Conservation (phyloP, 2,329 filamentous ascomycete genomes). For the Colletotrichum kahawae region DNA sequence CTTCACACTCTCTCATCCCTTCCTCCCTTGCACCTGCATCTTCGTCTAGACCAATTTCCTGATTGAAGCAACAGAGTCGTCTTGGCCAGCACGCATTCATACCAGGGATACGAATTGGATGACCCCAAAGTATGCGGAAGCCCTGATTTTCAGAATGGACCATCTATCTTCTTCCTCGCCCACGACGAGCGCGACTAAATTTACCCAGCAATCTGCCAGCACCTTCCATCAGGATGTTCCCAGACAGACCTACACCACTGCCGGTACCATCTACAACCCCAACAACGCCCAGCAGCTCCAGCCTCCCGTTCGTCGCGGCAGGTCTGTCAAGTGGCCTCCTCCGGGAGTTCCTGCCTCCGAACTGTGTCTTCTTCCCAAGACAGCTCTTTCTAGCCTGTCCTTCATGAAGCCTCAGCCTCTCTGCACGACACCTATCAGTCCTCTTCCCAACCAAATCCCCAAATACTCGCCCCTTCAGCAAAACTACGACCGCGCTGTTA, state of each 20-base stretch:
- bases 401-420: slow-evolving; percentile 33
- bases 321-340: slow-evolving; percentile 46
- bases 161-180: slow-evolving; percentile 28
- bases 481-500: slow-evolving; percentile 57
- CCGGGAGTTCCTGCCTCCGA: slow-evolving; percentile 31
- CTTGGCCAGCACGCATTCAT: slow-evolving; percentile 13
- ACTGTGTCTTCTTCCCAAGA: slow-evolving; percentile 41
- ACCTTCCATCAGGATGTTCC: slow-evolving; percentile 20
- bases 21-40: neutral
- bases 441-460: slow-evolving; percentile 25
- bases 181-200: neutral
- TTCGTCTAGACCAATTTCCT: neutral
- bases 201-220: slow-evolving; percentile 9
- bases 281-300: slow-evolving; percentile 50
- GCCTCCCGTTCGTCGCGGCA: slow-evolving; percentile 55
- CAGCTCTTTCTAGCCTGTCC: slow-evolving; percentile 39
- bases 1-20: neutral
- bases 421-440: slow-evolving; percentile 22
- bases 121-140: neutral
- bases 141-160: slow-evolving; percentile 33
- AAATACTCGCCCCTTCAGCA: slow-evolving; percentile 60
- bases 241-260: slow-evolving; percentile 57
- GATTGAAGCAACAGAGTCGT: slow-evolving; percentile 9
- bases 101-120: slow-evolving; percentile 1
- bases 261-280: slow-evolving; percentile 61